Conservation (phyloP, 768 basidiomycete genomes). For the Boletellus emodensis region DNA sequence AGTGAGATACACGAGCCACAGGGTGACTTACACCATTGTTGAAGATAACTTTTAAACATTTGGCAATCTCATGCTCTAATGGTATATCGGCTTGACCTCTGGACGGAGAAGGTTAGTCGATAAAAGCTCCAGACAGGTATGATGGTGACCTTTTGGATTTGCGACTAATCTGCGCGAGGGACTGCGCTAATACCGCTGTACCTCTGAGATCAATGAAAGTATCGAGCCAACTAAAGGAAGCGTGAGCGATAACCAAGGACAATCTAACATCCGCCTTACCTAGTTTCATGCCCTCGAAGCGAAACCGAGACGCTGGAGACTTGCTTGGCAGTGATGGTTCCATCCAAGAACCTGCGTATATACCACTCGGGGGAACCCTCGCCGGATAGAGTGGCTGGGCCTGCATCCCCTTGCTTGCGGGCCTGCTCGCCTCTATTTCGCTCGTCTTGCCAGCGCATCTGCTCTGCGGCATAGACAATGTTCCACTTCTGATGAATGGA, state of each 20-base stretch:
- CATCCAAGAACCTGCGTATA: constrained; percentile 84
- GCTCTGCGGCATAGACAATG: constrained; percentile 80
- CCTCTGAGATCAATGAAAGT: constrained; percentile 74
- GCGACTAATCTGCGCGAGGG: constrained; percentile 69
- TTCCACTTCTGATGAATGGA: constrained; percentile 87
- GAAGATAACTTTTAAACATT: constrained; percentile 79
- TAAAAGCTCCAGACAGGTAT: not conserved
- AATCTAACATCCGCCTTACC: constrained; percentile 41
- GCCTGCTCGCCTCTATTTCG: constrained; percentile 60
- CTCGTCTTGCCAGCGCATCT: constrained; percentile 73
- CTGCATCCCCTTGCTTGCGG: constrained; percentile 55
- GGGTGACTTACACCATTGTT: constrained; percentile 52
- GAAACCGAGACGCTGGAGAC: constrained; percentile 73
- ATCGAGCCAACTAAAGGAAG: constrained; percentile 64
- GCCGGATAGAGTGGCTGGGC: constrained; percentile 48
- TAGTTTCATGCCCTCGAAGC: constrained; percentile 74
- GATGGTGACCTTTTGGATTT: constrained; percentile 59
- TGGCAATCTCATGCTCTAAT: constrained; percentile 85
- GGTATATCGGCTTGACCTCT: constrained; percentile 48
- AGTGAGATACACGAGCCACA: not conserved
- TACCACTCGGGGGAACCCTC: constrained; percentile 90
- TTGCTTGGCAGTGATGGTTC: constrained; percentile 77
- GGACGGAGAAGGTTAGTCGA: constrained; percentile 6
- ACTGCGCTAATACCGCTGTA: constrained; percentile 80
- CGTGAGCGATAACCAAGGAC: constrained; percentile 15